Base-by-base conservation (phyloP, 257 asterid species). In the Haberlea rhodopensis region DNA sequence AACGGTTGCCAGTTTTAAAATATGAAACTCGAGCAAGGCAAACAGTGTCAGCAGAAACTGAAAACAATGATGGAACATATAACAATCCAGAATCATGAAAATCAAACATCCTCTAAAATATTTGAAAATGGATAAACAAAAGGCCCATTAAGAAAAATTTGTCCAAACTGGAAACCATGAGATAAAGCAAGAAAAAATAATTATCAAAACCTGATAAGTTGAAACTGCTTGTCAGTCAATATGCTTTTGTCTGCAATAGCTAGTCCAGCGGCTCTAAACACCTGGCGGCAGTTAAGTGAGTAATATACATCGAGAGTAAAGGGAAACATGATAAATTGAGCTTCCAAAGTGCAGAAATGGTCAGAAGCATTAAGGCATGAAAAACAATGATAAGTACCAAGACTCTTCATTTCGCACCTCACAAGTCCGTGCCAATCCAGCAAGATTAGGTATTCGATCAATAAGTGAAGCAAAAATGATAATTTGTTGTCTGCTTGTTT, bases 371-470 rank as follows among this genome's bases (percentile, higher is more conserved):
- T 61, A 22, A 32, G 59, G 40, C 56, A 19, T 19, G 21, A 27
- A 69, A 19, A 26, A 56, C 19, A 4, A 23, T 8, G 2, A 61
- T 55, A 43, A 48, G 45, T 62, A 64, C 19, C 57, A 27, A 57
- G 57, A 28, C 6, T 63, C 58, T 19, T 56, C 61, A 22, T 24
- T 43, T 59, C 73, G 63, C 53, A 90, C 96, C 91, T 91, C 98
- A 81, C 96, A 91, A 34, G 95, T 91, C 43, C 98, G 86, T 32
- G 95, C 92, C 78, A 91, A 80, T 58, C 98, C 98, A 76, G 98
- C 98, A 71, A 91, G 96, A 84, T 91, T 91, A 60, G 98, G 98
- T 75, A 91, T 87, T 64, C 98, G 86, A 71, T 91, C 98, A 78
- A 91, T 74, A 32, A 91, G 81, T 73, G 98, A 91, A 66, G 96